A percentile compares a stretch with the other conserved stretches of the same genome.
Evolutionary conservation across 2,329 filamentous ascomycete species (phyloP).

Genomic region (Teratosphaeria zuluensis): DNA sequence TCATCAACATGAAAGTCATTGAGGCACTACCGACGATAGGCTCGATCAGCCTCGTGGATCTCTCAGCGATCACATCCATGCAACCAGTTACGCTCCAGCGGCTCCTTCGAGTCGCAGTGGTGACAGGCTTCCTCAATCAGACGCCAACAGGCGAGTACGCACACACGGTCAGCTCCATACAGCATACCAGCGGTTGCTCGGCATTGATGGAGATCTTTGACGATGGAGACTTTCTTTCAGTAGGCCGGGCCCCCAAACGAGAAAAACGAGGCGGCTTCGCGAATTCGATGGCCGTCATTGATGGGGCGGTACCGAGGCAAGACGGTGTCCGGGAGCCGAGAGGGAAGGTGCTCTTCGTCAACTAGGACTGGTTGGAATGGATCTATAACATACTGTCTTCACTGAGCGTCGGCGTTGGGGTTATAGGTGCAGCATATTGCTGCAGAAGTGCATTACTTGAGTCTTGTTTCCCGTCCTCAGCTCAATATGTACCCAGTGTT

Average conservation of each 20-base stretch:
- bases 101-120: neutral
- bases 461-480: neutral
- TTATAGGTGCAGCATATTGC: neutral
- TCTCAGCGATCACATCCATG: neutral
- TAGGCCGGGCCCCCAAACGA: neutral
- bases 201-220: neutral
- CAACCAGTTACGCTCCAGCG: neutral
- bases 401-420: too few relatives aligned
- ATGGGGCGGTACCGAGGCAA: neutral
- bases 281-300: neutral
- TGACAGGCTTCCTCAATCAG: neutral
- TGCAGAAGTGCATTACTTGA: neutral
- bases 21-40: neutral
- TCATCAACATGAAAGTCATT: neutral
- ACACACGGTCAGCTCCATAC: neutral
- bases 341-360: neutral
- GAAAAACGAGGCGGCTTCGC: neutral
- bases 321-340: neutral
- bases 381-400: too few relatives aligned
- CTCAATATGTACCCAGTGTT: neutral
- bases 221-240: neutral
- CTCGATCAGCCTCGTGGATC: neutral
- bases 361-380: neutral
- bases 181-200: neutral
- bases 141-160: neutral